Base-by-base conservation (phyloP, 345 rosid genomes). In the Hirschfeldia incana region DNA sequence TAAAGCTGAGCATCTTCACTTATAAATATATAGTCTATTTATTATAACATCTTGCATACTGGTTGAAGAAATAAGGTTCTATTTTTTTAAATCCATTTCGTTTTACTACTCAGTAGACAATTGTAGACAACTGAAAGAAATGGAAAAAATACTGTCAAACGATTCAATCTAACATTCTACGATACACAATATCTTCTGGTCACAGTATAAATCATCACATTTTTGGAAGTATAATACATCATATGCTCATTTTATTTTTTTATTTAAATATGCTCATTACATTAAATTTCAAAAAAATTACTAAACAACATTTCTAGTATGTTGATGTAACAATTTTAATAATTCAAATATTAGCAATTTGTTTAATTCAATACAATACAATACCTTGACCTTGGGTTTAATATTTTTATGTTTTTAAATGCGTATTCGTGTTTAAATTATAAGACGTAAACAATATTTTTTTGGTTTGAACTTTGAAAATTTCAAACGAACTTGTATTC, bases 401-500 rank as follows among this genome's bases (percentile, higher is more conserved):
- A 6, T 10, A 69, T 32, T 53, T 32, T 32, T 46, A 26, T 67
- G 15, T 42, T 42, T 30, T 57, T 6, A 17, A 16, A 21, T 12
- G 60, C 17, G 29, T 27, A 68, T 60, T 32, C 16, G 3, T 46
- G 12, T 60, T 7, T 69, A 49, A 2, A 77, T 53, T 51, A 63
- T 3, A 36, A 70, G 16, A 49, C 16, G 15, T 51, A 37, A 49
- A 49, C n/a, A 34, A 44, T 65, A 65, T 59, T 66, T 21, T 59
- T 59, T 49, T 59, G 55, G 21, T 51, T 68, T 68, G 82, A 73
- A 68, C 27, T 51, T 68, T 68, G 82, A 79, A 68, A 11, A 34
- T 61, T 73, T 79, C 78, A 73, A 73, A 73, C 60, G 6, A 74
- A 67, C 70, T 46, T 77, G 73, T 67, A 73, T 73, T 72, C 66